These are phyloP conservation scores for Mucor piriformis DNA, from an alignment of 371 early-diverging fungal genomes.

Conservation along the genomic window DNA sequence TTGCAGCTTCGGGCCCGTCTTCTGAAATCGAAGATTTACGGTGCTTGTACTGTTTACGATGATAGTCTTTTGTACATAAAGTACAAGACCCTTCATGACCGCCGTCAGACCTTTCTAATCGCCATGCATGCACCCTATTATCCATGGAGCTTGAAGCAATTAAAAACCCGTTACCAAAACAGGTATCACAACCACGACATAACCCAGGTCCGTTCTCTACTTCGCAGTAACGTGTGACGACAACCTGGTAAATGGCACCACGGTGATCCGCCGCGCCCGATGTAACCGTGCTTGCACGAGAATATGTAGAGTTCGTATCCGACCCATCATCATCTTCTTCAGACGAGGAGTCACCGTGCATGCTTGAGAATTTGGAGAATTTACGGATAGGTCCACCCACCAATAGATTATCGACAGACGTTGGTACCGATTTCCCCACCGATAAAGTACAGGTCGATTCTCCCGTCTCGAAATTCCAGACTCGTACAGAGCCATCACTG, in stretches of 20 bases:
- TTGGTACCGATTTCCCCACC: slow-evolving; percentile 22
- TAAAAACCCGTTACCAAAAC: slow-evolving; percentile 40
- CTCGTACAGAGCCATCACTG: slow-evolving; percentile 80
- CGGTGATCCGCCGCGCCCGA: slow-evolving; percentile 18
- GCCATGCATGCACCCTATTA: slow-evolving; percentile 38
- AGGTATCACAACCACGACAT: slow-evolving; percentile 33
- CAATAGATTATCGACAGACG: not conserved
- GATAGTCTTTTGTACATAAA: slow-evolving; percentile 30
- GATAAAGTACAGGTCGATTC: slow-evolving; percentile 38
- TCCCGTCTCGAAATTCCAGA: slow-evolving; percentile 91
- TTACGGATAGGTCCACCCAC: slow-evolving; percentile 21
- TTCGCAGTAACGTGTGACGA: slow-evolving; percentile 35
- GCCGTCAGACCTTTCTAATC: slow-evolving; percentile 25
- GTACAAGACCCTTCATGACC: slow-evolving; percentile 23
- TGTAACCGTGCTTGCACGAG: not conserved
- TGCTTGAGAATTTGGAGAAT: slow-evolving; percentile 15
- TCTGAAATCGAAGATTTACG: slow-evolving; percentile 16
- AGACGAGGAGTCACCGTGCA: not conserved
- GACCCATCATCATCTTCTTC: slow-evolving; percentile 1
- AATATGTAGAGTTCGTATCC: not conserved
- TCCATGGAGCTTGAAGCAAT: slow-evolving; percentile 36
- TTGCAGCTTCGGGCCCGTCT: not conserved
- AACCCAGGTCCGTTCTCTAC: slow-evolving; percentile 31
- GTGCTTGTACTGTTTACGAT: slow-evolving; percentile 34
- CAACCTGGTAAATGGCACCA: slow-evolving; percentile 31